Percentiles rank a stretch among this genome's conserved stretches.
These are phyloP conservation scores for Xylaria sp. DNA, from an alignment of 2,329 filamentous ascomycete genomes.

Conservation along the genomic window DNA sequence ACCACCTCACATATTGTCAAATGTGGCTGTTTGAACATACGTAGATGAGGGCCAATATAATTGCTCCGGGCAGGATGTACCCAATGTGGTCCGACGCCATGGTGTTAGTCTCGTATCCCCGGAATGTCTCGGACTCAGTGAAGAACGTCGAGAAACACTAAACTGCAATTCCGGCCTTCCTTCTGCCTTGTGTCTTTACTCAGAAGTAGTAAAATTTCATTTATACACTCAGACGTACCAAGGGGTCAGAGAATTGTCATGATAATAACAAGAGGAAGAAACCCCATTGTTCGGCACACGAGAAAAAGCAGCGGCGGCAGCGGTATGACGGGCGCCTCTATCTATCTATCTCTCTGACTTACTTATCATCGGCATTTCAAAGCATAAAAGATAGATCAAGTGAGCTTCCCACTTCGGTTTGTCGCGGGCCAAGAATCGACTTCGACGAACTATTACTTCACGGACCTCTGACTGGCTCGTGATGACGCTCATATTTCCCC, in stretches of 20 bases:
- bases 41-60: slow-evolving; percentile 32
- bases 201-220: not conserved
- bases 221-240: not conserved
- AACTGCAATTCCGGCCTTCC: not conserved
- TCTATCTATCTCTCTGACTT: slow-evolving; percentile 4
- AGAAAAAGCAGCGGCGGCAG: not conserved
- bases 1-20: not conserved
- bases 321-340: not conserved
- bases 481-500: slow-evolving; percentile 18
- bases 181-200: slow-evolving; percentile 6
- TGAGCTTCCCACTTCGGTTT: slow-evolving; percentile 31
- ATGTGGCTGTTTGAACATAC: slow-evolving; percentile 26
- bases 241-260: not conserved
- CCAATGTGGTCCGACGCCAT: slow-evolving; percentile 28
- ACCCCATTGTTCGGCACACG: not conserved
- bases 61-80: slow-evolving; percentile 31
- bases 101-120: slow-evolving; percentile 9
- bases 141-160: not conserved
- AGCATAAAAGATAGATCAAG: not conserved
- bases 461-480: not conserved
- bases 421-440: slow-evolving; percentile 31
- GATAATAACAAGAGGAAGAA: slow-evolving; percentile 1
- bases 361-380: slow-evolving; percentile 10
- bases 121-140: not conserved
- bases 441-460: slow-evolving; percentile 10